Conservation (phyloP, 305 asterid species). For the Withania somnifera region DNA sequence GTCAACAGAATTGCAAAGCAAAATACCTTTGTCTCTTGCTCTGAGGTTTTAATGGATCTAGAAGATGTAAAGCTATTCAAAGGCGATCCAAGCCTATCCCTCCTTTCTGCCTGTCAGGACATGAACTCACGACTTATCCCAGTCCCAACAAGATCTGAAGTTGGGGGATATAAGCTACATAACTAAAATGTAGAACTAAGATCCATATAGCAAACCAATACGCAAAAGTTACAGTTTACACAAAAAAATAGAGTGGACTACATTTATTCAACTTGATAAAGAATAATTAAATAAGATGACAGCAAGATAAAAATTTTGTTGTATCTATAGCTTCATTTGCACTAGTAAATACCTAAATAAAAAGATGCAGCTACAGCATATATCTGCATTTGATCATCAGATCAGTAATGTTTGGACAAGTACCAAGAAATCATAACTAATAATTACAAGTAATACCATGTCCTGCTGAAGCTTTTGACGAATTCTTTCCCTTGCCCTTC, state of each 20-base stretch:
- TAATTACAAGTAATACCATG: slow-evolving; percentile 30
- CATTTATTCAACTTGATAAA: not conserved
- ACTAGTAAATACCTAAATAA: not conserved
- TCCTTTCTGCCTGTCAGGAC: slow-evolving; percentile 43
- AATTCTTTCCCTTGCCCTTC: slow-evolving; percentile 50
- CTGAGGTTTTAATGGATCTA: slow-evolving; percentile 12
- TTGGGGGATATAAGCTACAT: not conserved
- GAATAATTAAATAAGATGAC: not conserved
- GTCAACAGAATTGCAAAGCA: slow-evolving; percentile 2
- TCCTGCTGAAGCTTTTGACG: slow-evolving; percentile 65
- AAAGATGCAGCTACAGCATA: not conserved
- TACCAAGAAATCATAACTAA: not conserved
- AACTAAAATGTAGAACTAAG: not conserved
- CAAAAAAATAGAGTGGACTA: not conserved
- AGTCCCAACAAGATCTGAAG: not conserved
- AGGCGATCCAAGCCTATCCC: slow-evolving; percentile 24
- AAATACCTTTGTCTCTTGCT: slow-evolving; percentile 26
- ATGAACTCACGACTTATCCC: not conserved
- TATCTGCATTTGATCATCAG: not conserved
- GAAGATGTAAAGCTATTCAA: slow-evolving; percentile 13
- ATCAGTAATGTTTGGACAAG: not conserved
- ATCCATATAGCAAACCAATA: not conserved
- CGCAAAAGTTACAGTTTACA: not conserved
- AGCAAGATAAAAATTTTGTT: not conserved
- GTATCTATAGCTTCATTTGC: not conserved